Conservation (phyloP, 208 protist species). For the Zelonia costaricensis region DNA sequence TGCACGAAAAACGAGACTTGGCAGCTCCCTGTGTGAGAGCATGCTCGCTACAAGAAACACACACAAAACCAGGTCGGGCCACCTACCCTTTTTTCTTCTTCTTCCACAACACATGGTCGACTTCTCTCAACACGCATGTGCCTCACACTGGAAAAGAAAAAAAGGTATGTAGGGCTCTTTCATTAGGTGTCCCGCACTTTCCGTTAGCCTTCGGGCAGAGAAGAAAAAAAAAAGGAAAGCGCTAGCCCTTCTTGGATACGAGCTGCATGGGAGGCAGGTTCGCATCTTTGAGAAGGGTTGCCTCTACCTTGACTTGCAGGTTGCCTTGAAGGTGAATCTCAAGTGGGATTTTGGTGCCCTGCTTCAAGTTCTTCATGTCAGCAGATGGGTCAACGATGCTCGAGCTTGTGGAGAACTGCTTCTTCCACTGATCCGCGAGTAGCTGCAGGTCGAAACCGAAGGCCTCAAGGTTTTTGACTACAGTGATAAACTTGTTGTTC, state of each 20-base stretch:
- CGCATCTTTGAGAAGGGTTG: slow-evolving; percentile 38
- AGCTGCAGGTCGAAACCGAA: slow-evolving; percentile 62
- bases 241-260: slow-evolving; percentile 5
- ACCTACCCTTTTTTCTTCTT: not conserved
- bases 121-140: not conserved
- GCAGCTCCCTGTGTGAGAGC: too few species aligned
- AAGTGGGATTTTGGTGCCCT: slow-evolving; percentile 50
- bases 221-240: slow-evolving; percentile 8
- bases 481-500: slow-evolving; percentile 60
- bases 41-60: too few species aligned
- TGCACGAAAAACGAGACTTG: too few species aligned
- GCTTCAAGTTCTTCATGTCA: slow-evolving; percentile 58
- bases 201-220: not conserved
- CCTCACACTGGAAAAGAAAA: not conserved
- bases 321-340: slow-evolving; percentile 69
- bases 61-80: not conserved
- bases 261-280: slow-evolving; percentile 34
- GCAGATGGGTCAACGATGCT: slow-evolving; percentile 49
- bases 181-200: not conserved
- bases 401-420: slow-evolving; percentile 61
- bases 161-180: not conserved
- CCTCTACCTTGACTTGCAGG: slow-evolving; percentile 28
- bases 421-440: slow-evolving; percentile 50
- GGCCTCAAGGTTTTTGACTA: slow-evolving; percentile 56
- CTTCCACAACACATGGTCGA: not conserved